phyloP scores from a whole-genome alignment of 1,139 yeast species.

The Debaryomyces nepalensis region DNA sequence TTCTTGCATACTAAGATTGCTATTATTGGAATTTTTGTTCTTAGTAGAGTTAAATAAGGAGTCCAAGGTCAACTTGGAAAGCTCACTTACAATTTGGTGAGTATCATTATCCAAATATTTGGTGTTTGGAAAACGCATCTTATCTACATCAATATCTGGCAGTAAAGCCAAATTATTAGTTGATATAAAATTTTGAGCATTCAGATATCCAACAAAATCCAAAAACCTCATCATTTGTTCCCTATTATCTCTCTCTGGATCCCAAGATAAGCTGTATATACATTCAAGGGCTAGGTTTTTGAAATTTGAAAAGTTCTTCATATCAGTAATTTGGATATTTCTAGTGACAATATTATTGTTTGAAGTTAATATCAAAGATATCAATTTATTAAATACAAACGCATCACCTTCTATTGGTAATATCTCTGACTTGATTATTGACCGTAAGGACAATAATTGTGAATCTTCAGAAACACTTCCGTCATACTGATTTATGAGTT shows the following conservation, averaged over 20 bases:
- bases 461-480: constrained; percentile 2
- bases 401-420: constrained; percentile 17
- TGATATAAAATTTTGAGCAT: constrained; percentile 23
- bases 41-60: constrained; percentile 94
- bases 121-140: constrained; percentile 21
- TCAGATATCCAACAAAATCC: constrained; percentile 30
- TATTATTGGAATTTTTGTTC: constrained; percentile 52
- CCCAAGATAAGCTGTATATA: constrained; percentile 24
- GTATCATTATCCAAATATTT: constrained; percentile 29
- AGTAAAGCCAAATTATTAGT: constrained; percentile 23
- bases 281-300: constrained; percentile 25
- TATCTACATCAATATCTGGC: constrained; percentile 21
- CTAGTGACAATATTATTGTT: constrained; percentile 1
- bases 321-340: background rate
- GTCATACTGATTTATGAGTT: constrained; percentile 12
- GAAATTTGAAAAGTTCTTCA: constrained; percentile 14
- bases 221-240: constrained; percentile 23
- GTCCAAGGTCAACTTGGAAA: constrained; percentile 94
- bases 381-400: constrained; percentile 20
- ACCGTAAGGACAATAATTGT: constrained; percentile 11
- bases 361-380: constrained; percentile 16
- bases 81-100: constrained; percentile 66
- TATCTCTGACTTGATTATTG: constrained; percentile 12
- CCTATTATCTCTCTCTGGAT: constrained; percentile 11
- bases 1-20: constrained; percentile 49